These are phyloP conservation scores for Coniochaeta pulveracea DNA, from an alignment of 2,329 filamentous ascomycete genomes.

Conservation along the genomic window DNA sequence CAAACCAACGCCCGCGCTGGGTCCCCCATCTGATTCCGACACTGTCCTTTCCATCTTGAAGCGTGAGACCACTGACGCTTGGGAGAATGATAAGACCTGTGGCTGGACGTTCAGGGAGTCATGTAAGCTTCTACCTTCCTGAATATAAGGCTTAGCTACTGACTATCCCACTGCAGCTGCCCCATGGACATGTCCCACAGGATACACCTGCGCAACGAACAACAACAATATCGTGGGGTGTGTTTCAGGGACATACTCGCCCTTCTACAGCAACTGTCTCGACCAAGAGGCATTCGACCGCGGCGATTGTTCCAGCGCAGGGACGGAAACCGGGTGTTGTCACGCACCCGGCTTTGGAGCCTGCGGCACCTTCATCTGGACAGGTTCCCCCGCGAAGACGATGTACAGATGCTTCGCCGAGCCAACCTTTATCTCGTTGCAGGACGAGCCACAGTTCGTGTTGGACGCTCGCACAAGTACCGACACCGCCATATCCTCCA, in stretches of 20 bases:
- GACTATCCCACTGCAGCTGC: slow-evolving; percentile 7
- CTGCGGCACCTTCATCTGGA: slow-evolving; percentile 26
- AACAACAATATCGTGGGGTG: slow-evolving; percentile 23
- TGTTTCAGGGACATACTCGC: slow-evolving; percentile 15
- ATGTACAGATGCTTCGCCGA: slow-evolving; percentile 23
- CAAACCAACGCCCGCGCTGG: slow-evolving; percentile 11
- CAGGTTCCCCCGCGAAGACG: slow-evolving; percentile 17
- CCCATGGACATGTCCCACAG: slow-evolving; percentile 9
- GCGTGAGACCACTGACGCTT: slow-evolving; percentile 11
- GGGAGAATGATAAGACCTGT: slow-evolving; percentile 15
- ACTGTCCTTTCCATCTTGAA: slow-evolving; percentile 11
- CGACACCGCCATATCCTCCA: slow-evolving; percentile 6
- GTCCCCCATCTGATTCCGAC: slow-evolving; percentile 5
- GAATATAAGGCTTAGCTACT: not conserved
- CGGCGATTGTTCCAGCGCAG: slow-evolving; percentile 17
- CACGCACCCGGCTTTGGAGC: slow-evolving; percentile 11
- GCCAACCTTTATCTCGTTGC: slow-evolving; percentile 18
- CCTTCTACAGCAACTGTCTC: slow-evolving; percentile 23
- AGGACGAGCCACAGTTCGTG: slow-evolving; percentile 22
- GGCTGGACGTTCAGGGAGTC: slow-evolving; percentile 13
- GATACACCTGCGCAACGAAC: slow-evolving; percentile 18
- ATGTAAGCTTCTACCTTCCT: slow-evolving; percentile 10
- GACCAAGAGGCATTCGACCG: slow-evolving; percentile 19
- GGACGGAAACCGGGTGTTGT: slow-evolving; percentile 22
- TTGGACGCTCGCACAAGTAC: slow-evolving; percentile 17